Conservation (phyloP, 495 filamentous ascomycete genomes). For the Aspergillus haitiensis region DNA sequence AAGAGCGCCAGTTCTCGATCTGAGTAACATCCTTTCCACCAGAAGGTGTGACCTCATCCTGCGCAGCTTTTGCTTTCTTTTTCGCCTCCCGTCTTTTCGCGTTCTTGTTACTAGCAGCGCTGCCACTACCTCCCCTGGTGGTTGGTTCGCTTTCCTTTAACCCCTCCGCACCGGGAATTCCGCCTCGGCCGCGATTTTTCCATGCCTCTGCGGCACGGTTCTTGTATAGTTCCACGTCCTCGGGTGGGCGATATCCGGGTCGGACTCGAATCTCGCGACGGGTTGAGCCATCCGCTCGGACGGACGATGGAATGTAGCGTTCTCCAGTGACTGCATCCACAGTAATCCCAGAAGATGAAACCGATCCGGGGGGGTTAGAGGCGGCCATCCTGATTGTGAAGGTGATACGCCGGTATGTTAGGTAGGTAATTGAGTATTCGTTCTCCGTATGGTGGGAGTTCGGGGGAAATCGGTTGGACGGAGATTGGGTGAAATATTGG, state of each 20-base stretch:
- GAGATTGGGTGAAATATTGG: neutral
- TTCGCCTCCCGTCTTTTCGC: slow-evolving; percentile 89
- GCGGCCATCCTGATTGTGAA: slow-evolving; percentile 27
- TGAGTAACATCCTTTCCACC: slow-evolving; percentile 37
- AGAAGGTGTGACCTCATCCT: slow-evolving; percentile 37
- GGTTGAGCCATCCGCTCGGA: slow-evolving; percentile 81
- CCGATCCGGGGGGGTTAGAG: slow-evolving; percentile 14
- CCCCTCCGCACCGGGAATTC: slow-evolving; percentile 77
- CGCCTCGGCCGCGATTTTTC: slow-evolving; percentile 74
- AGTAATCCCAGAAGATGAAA: slow-evolving; percentile 68
- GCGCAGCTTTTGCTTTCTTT: slow-evolving; percentile 74
- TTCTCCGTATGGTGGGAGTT: no score
- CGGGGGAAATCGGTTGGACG: slow-evolving; percentile 2
- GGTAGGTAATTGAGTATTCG: neutral
- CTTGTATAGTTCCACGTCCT: slow-evolving; percentile 96
- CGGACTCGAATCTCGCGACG: slow-evolving; percentile 90
- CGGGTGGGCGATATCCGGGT: slow-evolving; percentile 90
- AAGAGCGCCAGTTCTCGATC: slow-evolving; percentile 34
- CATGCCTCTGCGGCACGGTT: slow-evolving; percentile 85
- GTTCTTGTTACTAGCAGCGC: slow-evolving; percentile 74
- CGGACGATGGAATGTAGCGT: slow-evolving; percentile 82
- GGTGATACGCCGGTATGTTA: neutral
- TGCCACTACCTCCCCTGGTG: slow-evolving; percentile 45
- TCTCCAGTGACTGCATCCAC: slow-evolving; percentile 70
- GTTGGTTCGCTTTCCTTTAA: slow-evolving; percentile 47